These are phyloP conservation scores for Rhizopogon rudus DNA, from an alignment of 768 basidiomycete genomes.

Conservation along the genomic window DNA sequence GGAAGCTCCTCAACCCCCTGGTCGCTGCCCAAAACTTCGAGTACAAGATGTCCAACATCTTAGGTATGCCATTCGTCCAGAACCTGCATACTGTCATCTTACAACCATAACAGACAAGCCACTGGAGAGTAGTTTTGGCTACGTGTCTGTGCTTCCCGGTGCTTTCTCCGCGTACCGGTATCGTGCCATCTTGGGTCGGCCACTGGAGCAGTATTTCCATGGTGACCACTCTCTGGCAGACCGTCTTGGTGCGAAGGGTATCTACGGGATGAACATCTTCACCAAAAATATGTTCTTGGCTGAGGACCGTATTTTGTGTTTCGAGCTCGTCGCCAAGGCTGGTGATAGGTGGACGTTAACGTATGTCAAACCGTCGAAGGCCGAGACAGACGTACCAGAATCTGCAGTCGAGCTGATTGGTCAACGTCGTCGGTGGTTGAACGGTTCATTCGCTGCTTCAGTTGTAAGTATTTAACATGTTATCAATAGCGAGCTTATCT, in stretches of 20 bases:
- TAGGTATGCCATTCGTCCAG: constrained; percentile 43
- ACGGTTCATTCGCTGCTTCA: constrained; percentile 92
- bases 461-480: constrained; percentile 48
- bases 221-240: constrained; percentile 89
- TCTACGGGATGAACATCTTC: constrained; percentile 96
- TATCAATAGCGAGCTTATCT: background rate
- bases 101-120: constrained; percentile 64
- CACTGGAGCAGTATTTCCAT: constrained; percentile 81
- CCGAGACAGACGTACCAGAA: constrained; percentile 96
- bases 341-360: constrained; percentile 83
- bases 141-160: constrained; percentile 92
- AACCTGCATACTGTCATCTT: constrained; percentile 7
- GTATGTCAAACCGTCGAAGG: constrained; percentile 93
- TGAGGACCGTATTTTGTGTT: constrained; percentile 96
- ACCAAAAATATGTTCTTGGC: constrained; percentile 91
- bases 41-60: constrained; percentile 98
- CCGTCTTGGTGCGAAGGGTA: constrained; percentile 88
- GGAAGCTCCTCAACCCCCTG: constrained; percentile 86
- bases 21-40: constrained; percentile 97
- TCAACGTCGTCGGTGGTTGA: constrained; percentile 94
- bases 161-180: constrained; percentile 97
- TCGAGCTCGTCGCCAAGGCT: constrained; percentile 92
- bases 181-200: constrained; percentile 86
- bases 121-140: constrained; percentile 92
- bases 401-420: constrained; percentile 88